Percentiles rank a stretch among this genome's conserved stretches.
phyloP scores from a whole-genome alignment of 139 green algal genomes.

The Chlamydomonas sp. region DNA sequence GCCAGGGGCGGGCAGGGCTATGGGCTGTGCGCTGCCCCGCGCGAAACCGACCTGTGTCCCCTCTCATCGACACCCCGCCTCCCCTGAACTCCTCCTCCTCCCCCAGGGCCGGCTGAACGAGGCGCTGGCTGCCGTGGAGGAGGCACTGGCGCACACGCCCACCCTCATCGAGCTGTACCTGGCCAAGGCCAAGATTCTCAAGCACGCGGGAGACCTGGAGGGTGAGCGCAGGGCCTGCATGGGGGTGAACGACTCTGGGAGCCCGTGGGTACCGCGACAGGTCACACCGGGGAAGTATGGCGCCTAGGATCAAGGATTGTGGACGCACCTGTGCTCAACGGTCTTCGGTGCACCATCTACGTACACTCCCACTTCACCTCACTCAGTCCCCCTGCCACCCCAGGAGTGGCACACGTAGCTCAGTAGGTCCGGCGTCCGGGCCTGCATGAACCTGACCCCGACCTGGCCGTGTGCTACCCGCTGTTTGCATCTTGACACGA shows the following conservation, averaged over 20 bases:
- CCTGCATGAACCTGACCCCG: slow-evolving; percentile 94
- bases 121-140: slow-evolving; percentile 79
- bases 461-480: slow-evolving; percentile 84
- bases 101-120: slow-evolving; percentile 28
- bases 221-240: background rate
- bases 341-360: too few relatives aligned
- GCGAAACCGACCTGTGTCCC: background rate
- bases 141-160: slow-evolving; percentile 76
- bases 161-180: slow-evolving; percentile 82
- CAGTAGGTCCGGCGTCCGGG: slow-evolving; percentile 83
- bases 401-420: slow-evolving; percentile 62
- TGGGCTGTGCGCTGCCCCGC: background rate
- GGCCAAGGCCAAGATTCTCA: slow-evolving; percentile 73
- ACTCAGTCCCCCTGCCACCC: background rate
- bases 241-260: background rate
- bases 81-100: too few relatives aligned
- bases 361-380: background rate
- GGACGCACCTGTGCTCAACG: too few relatives aligned
- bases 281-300: background rate
- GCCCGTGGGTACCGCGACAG: background rate
- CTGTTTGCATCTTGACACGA: slow-evolving; percentile 46
- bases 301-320: too few relatives aligned
- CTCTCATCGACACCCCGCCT: background rate
- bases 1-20: background rate
- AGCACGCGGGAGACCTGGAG: slow-evolving; percentile 66